phyloP scores from a whole-genome alignment of 2,329 filamentous ascomycete species.

The Xylariaceae sp. region DNA sequence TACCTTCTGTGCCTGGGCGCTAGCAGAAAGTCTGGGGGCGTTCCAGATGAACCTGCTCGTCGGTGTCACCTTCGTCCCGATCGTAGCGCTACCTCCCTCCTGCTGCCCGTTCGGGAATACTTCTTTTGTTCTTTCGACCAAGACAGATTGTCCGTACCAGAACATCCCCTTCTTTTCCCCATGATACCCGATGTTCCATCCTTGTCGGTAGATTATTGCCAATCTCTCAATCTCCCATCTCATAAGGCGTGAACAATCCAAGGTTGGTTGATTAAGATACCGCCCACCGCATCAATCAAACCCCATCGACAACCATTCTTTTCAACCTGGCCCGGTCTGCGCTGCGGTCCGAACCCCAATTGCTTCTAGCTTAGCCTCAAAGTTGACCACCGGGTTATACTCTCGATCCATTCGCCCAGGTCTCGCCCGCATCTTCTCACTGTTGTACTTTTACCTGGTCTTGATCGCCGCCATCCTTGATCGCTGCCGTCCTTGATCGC shows the following conservation, averaged over 20 bases:
- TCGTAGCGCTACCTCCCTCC: not conserved
- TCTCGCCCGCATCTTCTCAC: not conserved
- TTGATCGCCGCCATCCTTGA: slow-evolving; percentile 5
- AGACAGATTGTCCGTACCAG: not conserved
- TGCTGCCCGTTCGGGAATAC: not conserved
- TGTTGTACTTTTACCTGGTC: not conserved
- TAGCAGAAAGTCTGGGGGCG: not conserved
- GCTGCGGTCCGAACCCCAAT: slow-evolving; percentile 11
- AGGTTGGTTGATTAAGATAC: not conserved
- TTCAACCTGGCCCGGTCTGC: not conserved
- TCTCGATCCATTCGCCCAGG: not conserved
- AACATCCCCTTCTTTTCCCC: not conserved
- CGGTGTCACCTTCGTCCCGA: not conserved
- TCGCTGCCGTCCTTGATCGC: not conserved
- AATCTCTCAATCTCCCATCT: not conserved
- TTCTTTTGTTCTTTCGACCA: not conserved
- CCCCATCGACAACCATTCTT: slow-evolving; percentile 3
- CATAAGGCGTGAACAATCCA: not conserved
- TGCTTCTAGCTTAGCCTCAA: slow-evolving; percentile 3
- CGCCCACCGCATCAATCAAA: not conserved
- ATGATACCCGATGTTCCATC: not conserved
- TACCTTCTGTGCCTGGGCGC: too few species aligned
- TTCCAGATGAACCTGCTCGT: not conserved
- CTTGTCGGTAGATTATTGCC: not conserved
- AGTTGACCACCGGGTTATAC: slow-evolving; percentile 1